Conservation (phyloP, 2,329 filamentous ascomycete species). For the Epichloe coenophiala region DNA sequence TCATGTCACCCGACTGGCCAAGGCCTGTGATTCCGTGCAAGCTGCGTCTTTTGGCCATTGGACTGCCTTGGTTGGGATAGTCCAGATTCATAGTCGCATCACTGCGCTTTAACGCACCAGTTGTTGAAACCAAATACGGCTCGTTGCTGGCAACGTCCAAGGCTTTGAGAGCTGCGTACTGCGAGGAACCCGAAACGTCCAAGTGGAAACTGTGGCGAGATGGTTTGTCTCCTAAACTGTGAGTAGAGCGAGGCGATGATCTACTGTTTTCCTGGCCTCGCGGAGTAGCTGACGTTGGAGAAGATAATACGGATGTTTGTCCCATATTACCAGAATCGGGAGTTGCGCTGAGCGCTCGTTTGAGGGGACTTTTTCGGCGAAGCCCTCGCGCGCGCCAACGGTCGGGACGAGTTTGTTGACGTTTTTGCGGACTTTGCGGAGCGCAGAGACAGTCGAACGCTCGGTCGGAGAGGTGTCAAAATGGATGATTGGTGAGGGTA, state of each 20-base stretch:
- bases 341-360: constrained; percentile 59
- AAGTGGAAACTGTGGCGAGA: constrained; percentile 43
- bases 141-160: constrained; percentile 27
- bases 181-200: constrained; percentile 40
- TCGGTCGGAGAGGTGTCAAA: constrained; percentile 52
- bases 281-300: constrained; percentile 21
- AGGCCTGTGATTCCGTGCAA: constrained; percentile 60
- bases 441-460: constrained; percentile 51
- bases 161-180: constrained; percentile 36
- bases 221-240: constrained; percentile 27
- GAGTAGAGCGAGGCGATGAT: constrained; percentile 21
- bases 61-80: constrained; percentile 63
- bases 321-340: constrained; percentile 56
- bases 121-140: constrained; percentile 22
- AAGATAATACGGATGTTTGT: constrained; percentile 32
- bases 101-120: constrained; percentile 82
- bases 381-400: constrained; percentile 48
- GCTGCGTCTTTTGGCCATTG: constrained; percentile 82
- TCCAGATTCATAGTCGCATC: constrained; percentile 85
- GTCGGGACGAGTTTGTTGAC: constrained; percentile 33
- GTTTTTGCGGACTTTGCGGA: constrained; percentile 48
- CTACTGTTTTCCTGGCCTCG: constrained; percentile 31
- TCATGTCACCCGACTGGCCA: constrained; percentile 45
- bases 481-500: constrained; percentile 32
- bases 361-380: constrained; percentile 70